Percentiles rank a stretch among this genome's conserved stretches.
phyloP scores from a whole-genome alignment of 1,139 yeast genomes.

The Magnusiomyces clavatus region DNA sequence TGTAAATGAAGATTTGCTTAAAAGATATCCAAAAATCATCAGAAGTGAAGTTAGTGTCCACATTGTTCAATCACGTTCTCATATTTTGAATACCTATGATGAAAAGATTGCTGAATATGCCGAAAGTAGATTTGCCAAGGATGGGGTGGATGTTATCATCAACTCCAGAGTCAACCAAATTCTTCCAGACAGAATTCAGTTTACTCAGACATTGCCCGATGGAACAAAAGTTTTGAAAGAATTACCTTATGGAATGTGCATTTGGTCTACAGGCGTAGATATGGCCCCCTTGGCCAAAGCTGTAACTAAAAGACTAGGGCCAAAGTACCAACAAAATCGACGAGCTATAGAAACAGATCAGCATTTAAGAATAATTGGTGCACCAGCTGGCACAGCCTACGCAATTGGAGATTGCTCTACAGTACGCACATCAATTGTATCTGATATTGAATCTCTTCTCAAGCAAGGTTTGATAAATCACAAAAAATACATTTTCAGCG shows the following conservation, averaged over 20 bases:
- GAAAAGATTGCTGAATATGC: conserved; percentile 54
- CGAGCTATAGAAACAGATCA: conserved; percentile 61
- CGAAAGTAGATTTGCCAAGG: conserved; percentile 49
- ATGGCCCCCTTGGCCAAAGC: conserved; percentile 49
- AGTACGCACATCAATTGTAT: conserved; percentile 45
- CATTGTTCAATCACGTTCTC: conserved; percentile 56
- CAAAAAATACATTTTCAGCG: conserved; percentile 15
- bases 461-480: conserved; percentile 22
- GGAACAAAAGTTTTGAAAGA: conserved; percentile 39
- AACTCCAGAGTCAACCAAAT: conserved; percentile 54
- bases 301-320: conserved; percentile 38
- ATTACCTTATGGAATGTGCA: conserved; percentile 51
- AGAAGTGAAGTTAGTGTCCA: conserved; percentile 56
- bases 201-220: conserved; percentile 39
- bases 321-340: conserved; percentile 42
- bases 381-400: conserved; percentile 54
- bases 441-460: conserved; percentile 35
- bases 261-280: conserved; percentile 66
- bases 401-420: conserved; percentile 66
- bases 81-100: conserved; percentile 57
- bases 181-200: conserved; percentile 45
- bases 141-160: conserved; percentile 49
- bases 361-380: conserved; percentile 55
- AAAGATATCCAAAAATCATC: conserved; percentile 46
- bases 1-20: conserved; percentile 50